phyloP scores from a whole-genome alignment of 257 asterid species.

The Primulina eburnea region DNA sequence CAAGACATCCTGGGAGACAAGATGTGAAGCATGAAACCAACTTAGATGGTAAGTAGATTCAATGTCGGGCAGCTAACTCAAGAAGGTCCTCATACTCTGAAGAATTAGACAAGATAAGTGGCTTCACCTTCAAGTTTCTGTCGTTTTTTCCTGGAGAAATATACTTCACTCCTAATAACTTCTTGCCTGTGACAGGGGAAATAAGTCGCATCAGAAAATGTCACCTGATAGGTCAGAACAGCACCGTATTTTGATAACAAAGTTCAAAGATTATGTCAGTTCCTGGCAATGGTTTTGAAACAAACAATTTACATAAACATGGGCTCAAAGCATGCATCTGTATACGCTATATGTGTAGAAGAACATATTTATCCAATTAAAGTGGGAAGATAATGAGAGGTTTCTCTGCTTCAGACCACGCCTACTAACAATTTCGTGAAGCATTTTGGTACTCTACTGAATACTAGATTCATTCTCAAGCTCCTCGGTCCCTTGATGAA shows the following conservation, averaged over 20 bases:
- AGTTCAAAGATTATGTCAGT: neutral
- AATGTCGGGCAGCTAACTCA: slow-evolving; percentile 54
- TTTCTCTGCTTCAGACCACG: too few species aligned
- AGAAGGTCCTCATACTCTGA: slow-evolving; percentile 45
- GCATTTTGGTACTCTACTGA: too few species aligned
- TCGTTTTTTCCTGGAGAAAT: slow-evolving; percentile 61
- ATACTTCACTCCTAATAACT: slow-evolving; percentile 74
- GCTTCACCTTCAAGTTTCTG: slow-evolving; percentile 57
- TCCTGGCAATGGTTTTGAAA: neutral
- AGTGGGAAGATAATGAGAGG: neutral
- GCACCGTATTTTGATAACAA: neutral
- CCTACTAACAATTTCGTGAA: neutral
- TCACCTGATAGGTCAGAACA: neutral
- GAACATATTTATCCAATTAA: neutral
- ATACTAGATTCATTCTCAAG: neutral
- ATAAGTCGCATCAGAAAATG: neutral
- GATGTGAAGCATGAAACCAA: neutral
- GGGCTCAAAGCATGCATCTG: neutral
- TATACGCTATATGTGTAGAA: neutral
- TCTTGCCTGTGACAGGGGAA: slow-evolving; percentile 49
- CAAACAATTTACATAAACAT: neutral
- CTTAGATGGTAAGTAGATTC: slow-evolving; percentile 17
- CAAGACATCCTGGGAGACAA: neutral
- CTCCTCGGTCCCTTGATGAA: neutral
- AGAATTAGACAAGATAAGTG: slow-evolving; percentile 38